Evolutionary conservation across 139 green algal genomes (phyloP), one percentile per base, ranked within the genome.

Genomic region (Zygnema circumcarinatum): DNA sequence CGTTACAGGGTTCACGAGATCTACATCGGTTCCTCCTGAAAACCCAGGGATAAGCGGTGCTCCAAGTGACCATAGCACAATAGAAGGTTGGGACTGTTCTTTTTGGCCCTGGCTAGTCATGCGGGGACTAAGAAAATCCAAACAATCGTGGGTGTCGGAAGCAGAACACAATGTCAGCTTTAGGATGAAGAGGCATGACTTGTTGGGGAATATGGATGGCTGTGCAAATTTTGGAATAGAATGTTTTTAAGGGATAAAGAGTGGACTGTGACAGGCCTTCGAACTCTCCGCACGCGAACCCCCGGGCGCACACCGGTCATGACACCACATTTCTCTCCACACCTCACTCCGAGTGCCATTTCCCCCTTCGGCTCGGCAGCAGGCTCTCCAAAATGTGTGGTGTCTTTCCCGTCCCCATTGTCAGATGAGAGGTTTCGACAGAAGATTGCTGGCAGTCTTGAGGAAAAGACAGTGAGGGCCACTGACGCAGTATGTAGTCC

Each of bases 301-400:
- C 47, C 47, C 16, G 16, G 47, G 25, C n/a, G 47, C 29, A 86
- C 79, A 38, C 79, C 79, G 25, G 62, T 68, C 25, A 29, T 86
- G 47, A 38, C 53, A 38, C 69, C 69, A 41, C 69, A 78, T 11
- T 78, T 78, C 16, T 86, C 79, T 16, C 79, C 79, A 32, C 42
- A 79, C 29, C 35, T 73, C n/a, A 86, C 79, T 29, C 79, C 79
- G 35, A 56, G 56, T 32, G 79, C 79, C 52, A 86, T 40, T 29
- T 40, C 79, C 21, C 79, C 79, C 31, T 38, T 82, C 68, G 76
- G 52, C 36, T 56, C 81, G 3, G 72, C 81, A 35, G 53, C 81
- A 47, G 3, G 40, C 1, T 56, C 36, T 7, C 81, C 67, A 56
- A 62, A 62, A 62, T 7, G 47, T 62, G 7, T 62, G 47, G 7